A percentile compares a stretch with the other conserved stretches of the same genome.
Evolutionary conservation across 2,329 filamentous ascomycete genomes (phyloP).

Genomic region (Incumbomyces delicatus): DNA sequence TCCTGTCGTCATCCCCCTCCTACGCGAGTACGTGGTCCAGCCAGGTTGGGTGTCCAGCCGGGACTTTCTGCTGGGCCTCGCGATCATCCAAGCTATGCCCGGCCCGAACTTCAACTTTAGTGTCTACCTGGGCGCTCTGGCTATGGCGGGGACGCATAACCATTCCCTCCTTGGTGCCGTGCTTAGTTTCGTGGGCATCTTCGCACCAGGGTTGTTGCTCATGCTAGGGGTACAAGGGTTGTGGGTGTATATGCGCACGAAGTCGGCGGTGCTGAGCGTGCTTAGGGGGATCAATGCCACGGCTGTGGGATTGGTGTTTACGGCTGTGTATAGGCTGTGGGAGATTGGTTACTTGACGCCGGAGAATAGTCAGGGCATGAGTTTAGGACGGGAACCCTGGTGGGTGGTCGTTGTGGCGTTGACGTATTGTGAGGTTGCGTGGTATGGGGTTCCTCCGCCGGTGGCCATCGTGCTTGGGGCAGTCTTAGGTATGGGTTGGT

Average conservation of each 20-base stretch:
- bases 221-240: conserved; percentile 36
- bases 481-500: conserved; percentile 39
- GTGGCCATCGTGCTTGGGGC: conserved; percentile 39
- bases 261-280: conserved; percentile 39
- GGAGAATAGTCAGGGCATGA: conserved; percentile 30
- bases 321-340: conserved; percentile 55
- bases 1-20: conserved; percentile 55
- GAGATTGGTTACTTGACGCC: conserved; percentile 51
- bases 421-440: conserved; percentile 38
- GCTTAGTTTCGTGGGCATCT: conserved; percentile 40
- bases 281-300: conserved; percentile 50
- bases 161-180: conserved; percentile 39
- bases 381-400: conserved; percentile 51
- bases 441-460: conserved; percentile 37
- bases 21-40: conserved; percentile 52
- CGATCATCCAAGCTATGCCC: conserved; percentile 61
- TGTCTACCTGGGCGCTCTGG: conserved; percentile 47
- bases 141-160: conserved; percentile 28
- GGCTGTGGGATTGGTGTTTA: conserved; percentile 54
- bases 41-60: conserved; percentile 61
- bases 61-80: conserved; percentile 64
- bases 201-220: conserved; percentile 28
- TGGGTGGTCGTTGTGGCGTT: conserved; percentile 52
- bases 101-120: conserved; percentile 47
- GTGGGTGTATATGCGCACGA: conserved; percentile 42